Conservation (phyloP, 257 asterid genomes). For the Solanum pimpinellifolium region DNA sequence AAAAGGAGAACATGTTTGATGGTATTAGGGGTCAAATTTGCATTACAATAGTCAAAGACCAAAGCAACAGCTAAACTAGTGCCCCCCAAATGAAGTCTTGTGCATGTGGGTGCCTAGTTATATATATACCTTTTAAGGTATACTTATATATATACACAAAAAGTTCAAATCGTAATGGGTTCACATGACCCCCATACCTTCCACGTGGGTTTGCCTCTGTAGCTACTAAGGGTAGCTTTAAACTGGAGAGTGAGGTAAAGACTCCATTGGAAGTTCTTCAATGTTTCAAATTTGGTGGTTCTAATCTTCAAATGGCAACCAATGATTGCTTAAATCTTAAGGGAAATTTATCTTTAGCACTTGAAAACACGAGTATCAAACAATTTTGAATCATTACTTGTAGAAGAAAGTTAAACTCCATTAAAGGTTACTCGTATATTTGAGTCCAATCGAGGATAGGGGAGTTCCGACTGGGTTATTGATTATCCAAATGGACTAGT, state of each 20-base stretch:
- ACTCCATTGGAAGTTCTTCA: not conserved
- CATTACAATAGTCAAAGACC: not conserved
- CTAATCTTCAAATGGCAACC: not conserved
- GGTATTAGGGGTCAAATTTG: not conserved
- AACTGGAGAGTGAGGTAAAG: not conserved
- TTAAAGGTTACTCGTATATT: not conserved
- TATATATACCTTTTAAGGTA: too few species aligned
- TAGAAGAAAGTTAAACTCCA: not conserved
- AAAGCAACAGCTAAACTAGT: not conserved
- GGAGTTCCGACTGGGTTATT: not conserved
- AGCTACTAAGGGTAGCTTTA: not conserved
- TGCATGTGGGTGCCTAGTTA: not conserved
- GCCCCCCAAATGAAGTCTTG: not conserved
- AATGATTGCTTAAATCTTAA: not conserved
- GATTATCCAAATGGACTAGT: not conserved
- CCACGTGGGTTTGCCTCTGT: not conserved
- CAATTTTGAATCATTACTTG: not conserved
- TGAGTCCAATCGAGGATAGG: not conserved
- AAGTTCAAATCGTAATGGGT: not conserved
- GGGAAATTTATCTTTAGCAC: not conserved
- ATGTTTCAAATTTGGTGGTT: not conserved
- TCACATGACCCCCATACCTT: not conserved
- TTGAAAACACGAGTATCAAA: not conserved
- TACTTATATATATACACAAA: not conserved
- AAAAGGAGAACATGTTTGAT: too few species aligned